Evolutionary conservation across 1,139 yeast species (phyloP).

Genomic region (Lodderomyces beijingensis): DNA sequence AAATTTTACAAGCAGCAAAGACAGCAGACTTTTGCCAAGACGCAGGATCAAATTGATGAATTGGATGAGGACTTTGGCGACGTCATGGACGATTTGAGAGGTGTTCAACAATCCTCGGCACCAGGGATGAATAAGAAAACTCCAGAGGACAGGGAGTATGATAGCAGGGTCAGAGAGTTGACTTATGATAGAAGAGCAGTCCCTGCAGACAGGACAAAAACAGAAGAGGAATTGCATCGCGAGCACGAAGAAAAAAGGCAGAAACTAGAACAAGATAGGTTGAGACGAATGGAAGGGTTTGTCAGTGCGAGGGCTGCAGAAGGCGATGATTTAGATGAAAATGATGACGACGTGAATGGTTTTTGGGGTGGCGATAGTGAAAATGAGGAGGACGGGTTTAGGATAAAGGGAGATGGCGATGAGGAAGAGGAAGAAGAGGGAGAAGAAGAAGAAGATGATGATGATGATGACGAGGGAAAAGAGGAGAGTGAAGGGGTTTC

Average conservation of each 20-base stretch:
- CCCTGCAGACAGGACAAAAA: slow-evolving; percentile 95
- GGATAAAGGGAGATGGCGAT: slow-evolving; percentile 16
- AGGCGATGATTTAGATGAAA: slow-evolving; percentile 67
- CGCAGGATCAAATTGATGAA: slow-evolving; percentile 66
- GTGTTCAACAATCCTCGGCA: slow-evolving; percentile 20
- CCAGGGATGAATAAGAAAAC: slow-evolving; percentile 29
- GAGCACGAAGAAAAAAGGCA: slow-evolving; percentile 67
- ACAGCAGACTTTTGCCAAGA: slow-evolving; percentile 69
- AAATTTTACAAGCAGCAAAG: slow-evolving; percentile 86
- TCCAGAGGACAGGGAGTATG: slow-evolving; percentile 59
- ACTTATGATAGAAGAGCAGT: slow-evolving; percentile 83
- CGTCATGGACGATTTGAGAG: slow-evolving; percentile 54
- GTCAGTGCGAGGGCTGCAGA: slow-evolving; percentile 47
- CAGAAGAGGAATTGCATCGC: slow-evolving; percentile 73
- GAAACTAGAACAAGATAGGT: slow-evolving; percentile 70
- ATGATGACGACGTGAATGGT: slow-evolving; percentile 49
- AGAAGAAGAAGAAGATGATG: slow-evolving; percentile 16
- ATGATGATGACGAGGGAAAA: slow-evolving; percentile 20
- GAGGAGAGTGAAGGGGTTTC: slow-evolving; percentile 20
- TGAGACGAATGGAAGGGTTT: slow-evolving; percentile 78
- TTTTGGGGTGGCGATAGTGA: slow-evolving; percentile 55
- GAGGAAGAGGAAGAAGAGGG: slow-evolving; percentile 24
- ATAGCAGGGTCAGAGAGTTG: slow-evolving; percentile 71
- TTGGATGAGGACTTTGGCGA: slow-evolving; percentile 78
- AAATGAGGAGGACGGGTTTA: slow-evolving; percentile 30